Evolutionary conservation across 2,329 filamentous ascomycete genomes (phyloP).

Genomic region (Phialocephala subalpina): DNA sequence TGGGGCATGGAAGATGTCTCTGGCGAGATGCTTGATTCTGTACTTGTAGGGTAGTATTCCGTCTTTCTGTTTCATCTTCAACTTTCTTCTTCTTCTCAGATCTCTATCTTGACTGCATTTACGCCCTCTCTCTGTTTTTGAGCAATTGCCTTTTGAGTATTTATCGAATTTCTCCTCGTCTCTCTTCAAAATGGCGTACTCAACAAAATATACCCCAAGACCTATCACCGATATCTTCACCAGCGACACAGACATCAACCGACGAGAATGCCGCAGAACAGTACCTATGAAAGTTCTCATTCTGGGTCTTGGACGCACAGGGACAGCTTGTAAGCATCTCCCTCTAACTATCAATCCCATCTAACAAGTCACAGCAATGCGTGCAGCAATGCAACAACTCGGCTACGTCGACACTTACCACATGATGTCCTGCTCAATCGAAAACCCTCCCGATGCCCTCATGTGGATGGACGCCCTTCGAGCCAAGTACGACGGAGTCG

Average conservation of each 20-base stretch:
- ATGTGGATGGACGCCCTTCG: constrained; percentile 76
- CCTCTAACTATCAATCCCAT: background rate
- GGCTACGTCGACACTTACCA: constrained; percentile 76
- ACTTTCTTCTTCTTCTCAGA: background rate
- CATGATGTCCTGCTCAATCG: constrained; percentile 75
- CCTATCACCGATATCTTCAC: constrained; percentile 53
- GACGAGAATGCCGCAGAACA: constrained; percentile 67
- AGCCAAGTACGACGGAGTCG: constrained; percentile 65
- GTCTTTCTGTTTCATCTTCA: background rate
- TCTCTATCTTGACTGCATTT: background rate
- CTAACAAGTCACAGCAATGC: constrained; percentile 56
- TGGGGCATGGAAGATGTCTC: background rate
- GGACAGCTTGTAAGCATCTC: constrained; percentile 68
- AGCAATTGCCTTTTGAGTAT: background rate
- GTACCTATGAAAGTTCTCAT: constrained; percentile 78
- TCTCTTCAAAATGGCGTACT: constrained; percentile 29
- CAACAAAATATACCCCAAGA: constrained; percentile 26
- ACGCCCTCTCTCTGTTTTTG: background rate
- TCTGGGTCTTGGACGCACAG: constrained; percentile 74
- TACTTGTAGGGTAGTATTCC: background rate
- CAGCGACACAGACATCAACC: constrained; percentile 74
- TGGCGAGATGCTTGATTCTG: background rate
- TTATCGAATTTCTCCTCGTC: background rate
- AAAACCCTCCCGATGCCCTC: constrained; percentile 72
- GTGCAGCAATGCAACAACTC: constrained; percentile 69